phyloP scores from a whole-genome alignment of 2,329 filamentous ascomycete genomes.

The Colletotrichum orchidophilum region DNA sequence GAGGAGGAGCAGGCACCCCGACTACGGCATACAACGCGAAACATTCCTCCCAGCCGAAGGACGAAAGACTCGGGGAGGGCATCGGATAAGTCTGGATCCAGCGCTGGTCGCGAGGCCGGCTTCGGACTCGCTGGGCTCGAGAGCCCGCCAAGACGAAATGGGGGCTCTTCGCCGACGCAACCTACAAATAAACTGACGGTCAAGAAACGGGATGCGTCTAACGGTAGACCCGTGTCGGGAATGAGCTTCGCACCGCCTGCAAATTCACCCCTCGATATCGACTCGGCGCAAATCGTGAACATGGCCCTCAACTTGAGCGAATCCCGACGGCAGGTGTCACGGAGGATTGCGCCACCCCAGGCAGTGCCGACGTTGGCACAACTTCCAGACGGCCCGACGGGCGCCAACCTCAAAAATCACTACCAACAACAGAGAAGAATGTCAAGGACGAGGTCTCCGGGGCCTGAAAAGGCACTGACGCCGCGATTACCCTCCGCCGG shows the following conservation, averaged over 20 bases:
- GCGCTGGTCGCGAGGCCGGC: constrained; percentile 24
- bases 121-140: neutral
- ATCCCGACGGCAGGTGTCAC: constrained; percentile 72
- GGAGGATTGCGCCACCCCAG: constrained; percentile 62
- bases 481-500: constrained; percentile 53
- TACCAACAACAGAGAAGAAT: constrained; percentile 75
- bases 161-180: constrained; percentile 18
- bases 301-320: constrained; percentile 92
- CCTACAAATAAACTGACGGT: constrained; percentile 20
- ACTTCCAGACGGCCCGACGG: constrained; percentile 60
- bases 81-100: constrained; percentile 24
- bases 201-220: constrained; percentile 32
- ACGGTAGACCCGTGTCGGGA: constrained; percentile 35
- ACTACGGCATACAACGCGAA: constrained; percentile 38
- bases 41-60: constrained; percentile 25
- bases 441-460: constrained; percentile 70
- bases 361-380: constrained; percentile 62
- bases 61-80: constrained; percentile 15
- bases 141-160: constrained; percentile 7
- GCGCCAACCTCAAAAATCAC: constrained; percentile 72
- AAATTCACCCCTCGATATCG: constrained; percentile 65
- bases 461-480: constrained; percentile 53
- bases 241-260: constrained; percentile 34
- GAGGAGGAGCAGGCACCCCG: constrained; percentile 44
- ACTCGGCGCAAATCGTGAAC: constrained; percentile 90